A percentile compares a stretch with the other conserved stretches of the same genome.
Conservation (phyloP, 2,329 filamentous ascomycete genomes). For the Neonectria punicea region DNA sequence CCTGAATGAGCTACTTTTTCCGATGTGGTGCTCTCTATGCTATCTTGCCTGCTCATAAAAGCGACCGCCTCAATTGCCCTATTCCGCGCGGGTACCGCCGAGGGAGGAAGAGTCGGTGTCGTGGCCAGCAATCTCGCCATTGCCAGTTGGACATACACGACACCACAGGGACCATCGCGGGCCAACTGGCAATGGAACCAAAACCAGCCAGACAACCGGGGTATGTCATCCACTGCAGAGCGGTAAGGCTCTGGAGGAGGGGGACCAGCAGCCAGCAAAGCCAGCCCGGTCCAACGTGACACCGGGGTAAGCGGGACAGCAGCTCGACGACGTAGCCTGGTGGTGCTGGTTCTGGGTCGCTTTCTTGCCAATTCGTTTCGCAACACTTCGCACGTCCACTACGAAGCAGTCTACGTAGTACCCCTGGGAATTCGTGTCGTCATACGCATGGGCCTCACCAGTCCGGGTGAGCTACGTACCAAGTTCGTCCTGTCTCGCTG, state of each 20-base stretch:
- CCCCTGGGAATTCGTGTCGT: conserved; percentile 17
- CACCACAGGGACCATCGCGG: conserved; percentile 24
- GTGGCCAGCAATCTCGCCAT: conserved; percentile 16
- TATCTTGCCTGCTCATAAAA: conserved; percentile 4
- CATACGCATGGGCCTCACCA: conserved; percentile 17
- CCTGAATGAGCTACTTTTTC: conserved; percentile 15
- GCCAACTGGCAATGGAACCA: conserved; percentile 16
- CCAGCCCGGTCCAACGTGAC: conserved; percentile 26
- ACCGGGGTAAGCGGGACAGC: conserved; percentile 18
- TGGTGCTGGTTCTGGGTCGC: neutral
- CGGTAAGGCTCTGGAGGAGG: conserved; percentile 23
- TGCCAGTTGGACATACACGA: conserved; percentile 16
- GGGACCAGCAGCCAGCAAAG: conserved; percentile 13
- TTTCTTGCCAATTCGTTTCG: neutral
- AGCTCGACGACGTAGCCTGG: neutral
- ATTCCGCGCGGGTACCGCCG: conserved; percentile 5
- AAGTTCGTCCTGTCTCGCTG: conserved; percentile 16
- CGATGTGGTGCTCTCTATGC: neutral
- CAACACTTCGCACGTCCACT: neutral
- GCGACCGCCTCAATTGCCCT: neutral
- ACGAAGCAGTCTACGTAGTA: neutral
- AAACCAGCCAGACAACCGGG: conserved; percentile 8
- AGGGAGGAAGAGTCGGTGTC: conserved; percentile 14
- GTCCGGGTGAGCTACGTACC: neutral
- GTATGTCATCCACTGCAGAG: conserved; percentile 23